Evolutionary conservation across 2,329 filamentous ascomycete species (phyloP), one percentile per base, ranked within the genome.

Genomic region (Trichophyton equinum): DNA sequence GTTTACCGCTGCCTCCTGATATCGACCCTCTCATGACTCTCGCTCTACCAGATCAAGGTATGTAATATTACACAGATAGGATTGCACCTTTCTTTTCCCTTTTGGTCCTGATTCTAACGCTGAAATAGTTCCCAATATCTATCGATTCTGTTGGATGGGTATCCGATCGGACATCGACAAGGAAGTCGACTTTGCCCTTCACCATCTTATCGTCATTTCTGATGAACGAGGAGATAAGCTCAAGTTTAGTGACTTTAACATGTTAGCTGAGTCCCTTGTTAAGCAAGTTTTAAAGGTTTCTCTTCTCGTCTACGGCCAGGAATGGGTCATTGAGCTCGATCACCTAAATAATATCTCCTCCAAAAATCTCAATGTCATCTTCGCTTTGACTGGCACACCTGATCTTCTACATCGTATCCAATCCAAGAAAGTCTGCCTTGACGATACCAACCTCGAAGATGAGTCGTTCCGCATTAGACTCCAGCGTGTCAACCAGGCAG

Each of bases 191-290:
- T 97, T 95, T 74, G 92, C 91, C 0, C 78, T 97, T 9, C 90
- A 95, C 68, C 92, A 97, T 68, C 77, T 97, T 3, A 91, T 97
- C 62, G 95, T 96, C 71, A 96, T 97, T 30, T 96, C 91, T 0
- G 94, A 87, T 69, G 91, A 97, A 73, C 84, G 91, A 49, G 92
- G 92, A 53, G 94, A 97, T 71, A 96, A 96, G 73, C 96, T 95
- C 75, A 88, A 89, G 63, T 96, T 97, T 66, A 91, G 95, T 67
- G 88, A 89, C 4, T 97, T 96, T 67, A 87, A 89, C 1, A 86
- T 89, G 8, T 80, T 99, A 30, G 89, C 90, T 0, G 94, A 97
- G 73, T 88, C 89, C 2, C 80, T 99, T 8, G 85, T 95, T 60
- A 87, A 91, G 63, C 95, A 95, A 70, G 85, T 88, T 1, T 78